A percentile compares a stretch with the other conserved stretches of the same genome.
phyloP scores from a whole-genome alignment of 148 eudicot species.

The Rhododendron ferrugineum region DNA sequence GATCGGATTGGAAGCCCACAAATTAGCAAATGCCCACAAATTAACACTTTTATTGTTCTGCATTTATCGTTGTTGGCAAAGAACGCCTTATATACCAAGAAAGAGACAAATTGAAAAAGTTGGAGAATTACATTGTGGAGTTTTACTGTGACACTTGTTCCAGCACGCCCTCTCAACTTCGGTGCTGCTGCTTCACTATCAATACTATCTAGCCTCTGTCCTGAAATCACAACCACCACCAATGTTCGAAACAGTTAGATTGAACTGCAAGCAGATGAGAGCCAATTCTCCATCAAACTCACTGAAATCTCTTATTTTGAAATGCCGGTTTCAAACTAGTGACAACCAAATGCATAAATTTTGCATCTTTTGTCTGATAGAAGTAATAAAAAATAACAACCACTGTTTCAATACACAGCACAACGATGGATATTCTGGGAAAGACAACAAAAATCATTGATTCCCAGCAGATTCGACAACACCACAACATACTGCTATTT shows the following conservation, averaged over 20 bases:
- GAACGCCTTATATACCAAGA: not conserved
- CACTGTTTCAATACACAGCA: too few relatives aligned
- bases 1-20: too few relatives aligned
- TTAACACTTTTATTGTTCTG: not conserved
- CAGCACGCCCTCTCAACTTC: slow-evolving; percentile 84
- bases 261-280: not conserved
- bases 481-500: too few relatives aligned
- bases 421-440: too few relatives aligned
- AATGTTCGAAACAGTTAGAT: not conserved
- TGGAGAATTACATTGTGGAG: slow-evolving; percentile 47
- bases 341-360: not conserved
- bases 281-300: not conserved
- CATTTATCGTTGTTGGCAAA: not conserved
- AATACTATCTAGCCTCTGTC: slow-evolving; percentile 69
- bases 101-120: not conserved
- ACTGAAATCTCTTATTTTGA: not conserved
- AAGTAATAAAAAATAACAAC: too few relatives aligned
- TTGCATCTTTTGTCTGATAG: not conserved
- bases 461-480: too few relatives aligned
- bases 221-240: slow-evolving; percentile 27
- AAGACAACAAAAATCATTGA: too few relatives aligned
- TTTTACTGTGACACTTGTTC: slow-evolving; percentile 80
- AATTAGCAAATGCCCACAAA: too few relatives aligned
- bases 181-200: slow-evolving; percentile 86
- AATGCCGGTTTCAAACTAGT: not conserved